Evolutionary conservation across 371 early-diverging fungal species (phyloP).

Genomic region (Mortierella sp.): DNA sequence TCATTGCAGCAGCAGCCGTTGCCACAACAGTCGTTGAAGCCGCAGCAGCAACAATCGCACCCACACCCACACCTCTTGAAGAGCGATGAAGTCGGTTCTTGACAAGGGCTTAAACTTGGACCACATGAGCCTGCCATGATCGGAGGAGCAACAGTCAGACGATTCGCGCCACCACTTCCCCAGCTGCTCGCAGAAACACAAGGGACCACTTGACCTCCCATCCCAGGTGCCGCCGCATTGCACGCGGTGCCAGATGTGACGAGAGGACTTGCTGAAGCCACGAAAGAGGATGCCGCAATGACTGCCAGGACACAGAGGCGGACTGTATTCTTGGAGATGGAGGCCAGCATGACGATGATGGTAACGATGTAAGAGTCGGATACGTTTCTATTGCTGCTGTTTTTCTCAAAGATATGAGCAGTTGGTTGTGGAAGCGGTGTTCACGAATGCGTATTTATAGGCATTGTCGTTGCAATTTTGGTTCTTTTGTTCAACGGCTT

Average conservation of each 20-base stretch:
- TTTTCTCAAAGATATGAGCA: neutral
- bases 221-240: neutral
- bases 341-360: neutral
- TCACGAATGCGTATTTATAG: neutral
- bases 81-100: too few relatives aligned
- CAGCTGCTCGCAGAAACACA: neutral
- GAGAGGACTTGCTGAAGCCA: neutral
- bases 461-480: too few relatives aligned
- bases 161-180: neutral
- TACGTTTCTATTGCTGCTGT: neutral
- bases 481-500: too few relatives aligned
- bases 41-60: neutral
- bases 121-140: neutral
- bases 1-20: slow-evolving; percentile 6
- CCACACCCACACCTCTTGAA: neutral
- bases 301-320: slow-evolving; percentile 1
- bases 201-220: neutral
- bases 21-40: slow-evolving; percentile 1
- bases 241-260: neutral
- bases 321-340: slow-evolving; percentile 2
- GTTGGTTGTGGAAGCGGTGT: neutral
- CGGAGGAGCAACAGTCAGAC: neutral
- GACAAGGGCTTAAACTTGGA: too few relatives aligned
- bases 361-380: neutral
- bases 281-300: neutral